Conservation (phyloP, 345 rosid species). For the Boechera stricta region DNA sequence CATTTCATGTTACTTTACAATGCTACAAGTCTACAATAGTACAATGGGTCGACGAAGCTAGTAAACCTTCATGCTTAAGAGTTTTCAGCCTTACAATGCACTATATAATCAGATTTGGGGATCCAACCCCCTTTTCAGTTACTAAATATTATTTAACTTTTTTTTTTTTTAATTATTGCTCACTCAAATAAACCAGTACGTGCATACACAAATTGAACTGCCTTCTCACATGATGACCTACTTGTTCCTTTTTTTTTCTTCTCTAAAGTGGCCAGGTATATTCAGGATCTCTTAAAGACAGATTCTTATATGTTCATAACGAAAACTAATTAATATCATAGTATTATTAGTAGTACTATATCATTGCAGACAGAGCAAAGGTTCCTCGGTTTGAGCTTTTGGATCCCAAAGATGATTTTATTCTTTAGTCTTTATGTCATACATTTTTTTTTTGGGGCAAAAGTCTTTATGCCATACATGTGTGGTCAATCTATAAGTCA, state of each 20-base stretch:
- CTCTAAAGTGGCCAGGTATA: background rate
- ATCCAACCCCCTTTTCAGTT: slow-evolving; percentile 6
- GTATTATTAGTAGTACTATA: background rate
- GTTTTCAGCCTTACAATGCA: slow-evolving; percentile 25
- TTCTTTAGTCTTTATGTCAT: background rate
- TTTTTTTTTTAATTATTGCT: background rate
- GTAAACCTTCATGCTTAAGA: slow-evolving; percentile 17
- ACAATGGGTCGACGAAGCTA: background rate
- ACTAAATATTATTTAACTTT: background rate
- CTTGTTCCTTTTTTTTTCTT: background rate
- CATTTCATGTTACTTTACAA: too few species aligned
- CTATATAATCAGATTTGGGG: slow-evolving; percentile 23
- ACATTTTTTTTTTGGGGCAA: too few species aligned
- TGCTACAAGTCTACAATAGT: too few species aligned
- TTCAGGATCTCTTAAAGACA: slow-evolving; percentile 4
- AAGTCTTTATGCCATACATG: background rate
- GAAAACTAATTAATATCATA: slow-evolving; percentile 1
- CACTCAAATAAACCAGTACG: background rate
- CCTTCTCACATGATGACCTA: slow-evolving; percentile 25
- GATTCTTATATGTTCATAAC: background rate
- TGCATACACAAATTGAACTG: slow-evolving; percentile 1
- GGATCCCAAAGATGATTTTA: slow-evolving; percentile 12
- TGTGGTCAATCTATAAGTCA: slow-evolving; percentile 1
- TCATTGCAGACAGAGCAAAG: background rate
- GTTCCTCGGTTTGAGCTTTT: slow-evolving; percentile 20